Evolutionary conservation across 2,329 filamentous ascomycete genomes (phyloP).

Genomic region (Paraphoma sp.): DNA sequence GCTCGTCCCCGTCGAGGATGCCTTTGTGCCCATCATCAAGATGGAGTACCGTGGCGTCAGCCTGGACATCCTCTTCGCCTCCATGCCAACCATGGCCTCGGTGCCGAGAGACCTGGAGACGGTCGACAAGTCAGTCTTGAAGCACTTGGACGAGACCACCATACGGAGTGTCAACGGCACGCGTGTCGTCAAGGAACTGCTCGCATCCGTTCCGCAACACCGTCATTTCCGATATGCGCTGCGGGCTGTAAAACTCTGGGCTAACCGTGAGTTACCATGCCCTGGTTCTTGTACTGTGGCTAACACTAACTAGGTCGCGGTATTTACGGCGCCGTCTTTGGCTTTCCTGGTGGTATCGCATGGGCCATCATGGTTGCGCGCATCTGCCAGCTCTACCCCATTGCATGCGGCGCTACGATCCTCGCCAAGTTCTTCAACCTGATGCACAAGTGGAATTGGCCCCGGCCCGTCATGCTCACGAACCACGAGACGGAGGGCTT

Average conservation of each 20-base stretch:
- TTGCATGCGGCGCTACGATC: slow-evolving; percentile 85
- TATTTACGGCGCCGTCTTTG: slow-evolving; percentile 95
- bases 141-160: slow-evolving; percentile 85
- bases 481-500: slow-evolving; percentile 82
- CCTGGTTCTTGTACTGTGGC: background rate
- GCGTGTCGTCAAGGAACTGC: slow-evolving; percentile 90
- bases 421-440: slow-evolving; percentile 95
- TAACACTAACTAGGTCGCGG: slow-evolving; percentile 65
- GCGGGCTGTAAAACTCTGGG: slow-evolving; percentile 95
- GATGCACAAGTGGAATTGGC: slow-evolving; percentile 92
- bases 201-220: slow-evolving; percentile 85
- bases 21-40: slow-evolving; percentile 97
- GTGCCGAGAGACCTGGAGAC: slow-evolving; percentile 70
- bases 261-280: slow-evolving; percentile 64
- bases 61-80: slow-evolving; percentile 83
- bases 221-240: slow-evolving; percentile 89
- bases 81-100: slow-evolving; percentile 48
- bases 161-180: slow-evolving; percentile 92
- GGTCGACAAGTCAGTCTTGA: slow-evolving; percentile 82
- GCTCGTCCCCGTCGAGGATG: slow-evolving; percentile 83
- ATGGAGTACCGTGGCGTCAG: slow-evolving; percentile 90
- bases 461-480: slow-evolving; percentile 89
- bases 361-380: slow-evolving; percentile 98
- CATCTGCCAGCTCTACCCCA: slow-evolving; percentile 94
- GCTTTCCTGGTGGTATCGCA: slow-evolving; percentile 94